These are phyloP conservation scores for Clavispora vitiphila DNA, from an alignment of 805 yeast genomes.

Conservation along the genomic window DNA sequence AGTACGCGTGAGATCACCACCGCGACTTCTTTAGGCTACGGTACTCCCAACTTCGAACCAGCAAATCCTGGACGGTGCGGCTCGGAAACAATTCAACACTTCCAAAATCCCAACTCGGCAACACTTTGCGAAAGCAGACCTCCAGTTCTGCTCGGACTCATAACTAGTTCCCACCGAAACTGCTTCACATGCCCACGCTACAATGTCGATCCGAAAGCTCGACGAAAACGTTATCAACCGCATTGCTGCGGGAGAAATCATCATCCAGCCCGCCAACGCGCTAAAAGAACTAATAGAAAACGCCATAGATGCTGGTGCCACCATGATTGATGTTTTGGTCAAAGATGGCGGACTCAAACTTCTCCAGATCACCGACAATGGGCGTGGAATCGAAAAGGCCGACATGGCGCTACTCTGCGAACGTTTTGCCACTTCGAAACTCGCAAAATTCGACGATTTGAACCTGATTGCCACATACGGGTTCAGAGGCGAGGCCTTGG, in stretches of 20 bases:
- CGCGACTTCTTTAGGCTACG: too few species aligned
- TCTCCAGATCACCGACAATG: conserved; percentile 86
- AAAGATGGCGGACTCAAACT: conserved; percentile 90
- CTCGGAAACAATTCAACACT: too few species aligned
- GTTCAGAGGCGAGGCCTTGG: conserved; percentile 94
- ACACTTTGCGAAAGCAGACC: too few species aligned
- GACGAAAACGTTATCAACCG: conserved; percentile 74
- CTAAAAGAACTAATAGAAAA: conserved; percentile 90
- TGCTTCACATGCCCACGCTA: neutral
- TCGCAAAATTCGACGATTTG: conserved; percentile 70
- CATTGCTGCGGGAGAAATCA: conserved; percentile 97
- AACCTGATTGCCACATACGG: conserved; percentile 74
- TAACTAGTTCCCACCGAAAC: too few species aligned
- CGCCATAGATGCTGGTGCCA: conserved; percentile 79
- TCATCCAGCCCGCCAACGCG: conserved; percentile 91
- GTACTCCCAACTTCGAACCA: too few species aligned
- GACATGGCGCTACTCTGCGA: conserved; percentile 82
- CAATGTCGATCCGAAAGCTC: conserved; percentile 28
- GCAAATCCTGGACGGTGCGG: too few species aligned
- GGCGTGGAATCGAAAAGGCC: conserved; percentile 67
- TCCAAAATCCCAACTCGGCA: too few species aligned
- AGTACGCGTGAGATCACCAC: too few species aligned
- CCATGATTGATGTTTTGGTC: conserved; percentile 70
- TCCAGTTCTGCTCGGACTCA: too few species aligned
- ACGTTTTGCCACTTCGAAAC: conserved; percentile 88